Evolutionary conservation across 345 rosid genomes (phyloP).

Genomic region (Ailanthus altissimus): DNA sequence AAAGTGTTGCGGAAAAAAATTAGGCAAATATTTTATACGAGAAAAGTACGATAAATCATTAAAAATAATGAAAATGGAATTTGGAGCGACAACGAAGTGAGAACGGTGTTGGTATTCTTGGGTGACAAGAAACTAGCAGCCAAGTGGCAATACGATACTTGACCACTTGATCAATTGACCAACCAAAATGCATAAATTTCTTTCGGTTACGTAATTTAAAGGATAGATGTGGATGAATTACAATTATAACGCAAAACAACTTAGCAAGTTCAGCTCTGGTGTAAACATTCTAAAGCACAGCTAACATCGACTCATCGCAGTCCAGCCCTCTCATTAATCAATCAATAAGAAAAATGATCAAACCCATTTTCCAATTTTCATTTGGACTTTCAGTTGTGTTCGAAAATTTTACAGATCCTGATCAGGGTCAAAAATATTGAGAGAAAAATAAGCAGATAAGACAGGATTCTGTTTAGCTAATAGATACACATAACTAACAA

Average conservation of each 20-base stretch:
- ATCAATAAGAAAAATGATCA: neutral
- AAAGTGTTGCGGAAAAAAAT: neutral
- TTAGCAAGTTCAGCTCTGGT: neutral
- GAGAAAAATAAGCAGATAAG: conserved; percentile 36
- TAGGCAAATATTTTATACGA: too few species aligned
- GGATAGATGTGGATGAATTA: neutral
- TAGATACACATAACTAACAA: conserved; percentile 6
- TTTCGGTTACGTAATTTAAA: neutral
- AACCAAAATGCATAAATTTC: neutral
- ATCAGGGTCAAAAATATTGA: conserved; percentile 20
- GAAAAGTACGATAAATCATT: too few species aligned
- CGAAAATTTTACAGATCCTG: neutral
- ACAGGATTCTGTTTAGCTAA: conserved; percentile 20
- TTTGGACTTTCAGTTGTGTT: neutral
- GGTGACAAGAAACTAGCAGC: neutral
- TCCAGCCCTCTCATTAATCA: neutral
- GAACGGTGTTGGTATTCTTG: conserved; percentile 14
- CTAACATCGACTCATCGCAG: neutral
- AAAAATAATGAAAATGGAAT: too few species aligned
- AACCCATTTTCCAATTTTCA: too few species aligned
- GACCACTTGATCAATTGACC: neutral
- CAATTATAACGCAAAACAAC: neutral
- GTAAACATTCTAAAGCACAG: neutral
- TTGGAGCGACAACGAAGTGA: too few species aligned
- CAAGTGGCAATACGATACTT: neutral